phyloP scores from a whole-genome alignment of 805 yeast genomes.

The Zygotorulaspora florentina region DNA sequence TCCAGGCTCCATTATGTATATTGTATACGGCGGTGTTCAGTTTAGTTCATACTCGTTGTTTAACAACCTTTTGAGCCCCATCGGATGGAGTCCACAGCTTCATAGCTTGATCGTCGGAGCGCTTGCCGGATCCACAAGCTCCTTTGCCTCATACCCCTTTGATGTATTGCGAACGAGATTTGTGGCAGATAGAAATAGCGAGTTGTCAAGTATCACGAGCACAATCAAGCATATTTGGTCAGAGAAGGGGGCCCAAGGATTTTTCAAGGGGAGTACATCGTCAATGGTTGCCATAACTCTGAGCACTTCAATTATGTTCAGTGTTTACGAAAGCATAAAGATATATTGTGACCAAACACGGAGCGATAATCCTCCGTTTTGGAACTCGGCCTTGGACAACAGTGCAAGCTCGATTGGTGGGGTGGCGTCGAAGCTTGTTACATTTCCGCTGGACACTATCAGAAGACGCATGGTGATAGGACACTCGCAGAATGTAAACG shows the following conservation, averaged over 20 bases:
- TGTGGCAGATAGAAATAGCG: slow-evolving; percentile 53
- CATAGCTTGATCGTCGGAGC: slow-evolving; percentile 61
- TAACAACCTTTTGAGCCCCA: slow-evolving; percentile 38
- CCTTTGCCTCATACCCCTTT: slow-evolving; percentile 76
- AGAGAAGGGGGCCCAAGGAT: slow-evolving; percentile 44
- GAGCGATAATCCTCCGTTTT: slow-evolving; percentile 7
- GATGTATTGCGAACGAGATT: slow-evolving; percentile 85
- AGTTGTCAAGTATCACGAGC: slow-evolving; percentile 19
- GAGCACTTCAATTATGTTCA: slow-evolving; percentile 70
- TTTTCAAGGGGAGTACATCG: slow-evolving; percentile 47
- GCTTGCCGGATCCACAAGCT: slow-evolving; percentile 70
- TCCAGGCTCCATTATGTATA: slow-evolving; percentile 84
- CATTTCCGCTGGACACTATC: slow-evolving; percentile 84
- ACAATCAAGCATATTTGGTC: slow-evolving; percentile 35
- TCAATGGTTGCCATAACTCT: slow-evolving; percentile 61
- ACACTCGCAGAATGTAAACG: slow-evolving; percentile 21
- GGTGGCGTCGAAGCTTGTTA: slow-evolving; percentile 59
- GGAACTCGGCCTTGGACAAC: slow-evolving; percentile 40
- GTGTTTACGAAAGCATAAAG: slow-evolving; percentile 50
- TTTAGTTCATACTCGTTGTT: slow-evolving; percentile 65
- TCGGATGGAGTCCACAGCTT: slow-evolving; percentile 22
- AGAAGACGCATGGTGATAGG: slow-evolving; percentile 72
- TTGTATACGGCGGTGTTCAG: slow-evolving; percentile 80
- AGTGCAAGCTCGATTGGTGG: slow-evolving; percentile 76
- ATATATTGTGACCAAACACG: slow-evolving; percentile 35